Evolutionary conservation across 2,329 filamentous ascomycete species (phyloP).

Genomic region (Alternaria conjuncta): DNA sequence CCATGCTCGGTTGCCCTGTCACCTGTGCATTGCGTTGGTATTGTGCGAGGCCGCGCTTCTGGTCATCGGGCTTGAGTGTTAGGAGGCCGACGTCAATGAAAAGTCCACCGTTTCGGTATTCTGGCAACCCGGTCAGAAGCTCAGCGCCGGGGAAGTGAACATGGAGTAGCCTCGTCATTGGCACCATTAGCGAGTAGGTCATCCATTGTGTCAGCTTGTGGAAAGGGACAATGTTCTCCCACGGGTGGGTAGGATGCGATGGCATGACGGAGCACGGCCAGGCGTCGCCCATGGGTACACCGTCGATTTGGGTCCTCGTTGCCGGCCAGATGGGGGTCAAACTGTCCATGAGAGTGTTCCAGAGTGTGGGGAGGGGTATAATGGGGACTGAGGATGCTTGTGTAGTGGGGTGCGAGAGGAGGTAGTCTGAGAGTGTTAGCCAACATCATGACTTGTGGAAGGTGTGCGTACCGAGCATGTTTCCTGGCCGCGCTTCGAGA

Average conservation of each 20-base stretch:
- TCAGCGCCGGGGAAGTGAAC: constrained; percentile 83
- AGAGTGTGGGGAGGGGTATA: constrained; percentile 84
- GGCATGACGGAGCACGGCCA: constrained; percentile 91
- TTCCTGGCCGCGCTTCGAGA: constrained; percentile 81
- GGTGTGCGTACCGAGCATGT: constrained; percentile 77
- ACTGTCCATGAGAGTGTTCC: constrained; percentile 88
- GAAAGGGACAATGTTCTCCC: constrained; percentile 87
- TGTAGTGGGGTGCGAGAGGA: constrained; percentile 90
- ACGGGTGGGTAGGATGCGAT: constrained; percentile 70
- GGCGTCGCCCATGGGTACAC: constrained; percentile 86
- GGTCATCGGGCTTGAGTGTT: constrained; percentile 73
- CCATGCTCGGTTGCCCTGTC: constrained; percentile 73
- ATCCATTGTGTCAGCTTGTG: constrained; percentile 94
- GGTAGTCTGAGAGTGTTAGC: constrained; percentile 69
- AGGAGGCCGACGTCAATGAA: constrained; percentile 85
- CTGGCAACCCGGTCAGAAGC: constrained; percentile 85
- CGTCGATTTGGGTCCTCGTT: constrained; percentile 85
- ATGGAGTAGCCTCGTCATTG: constrained; percentile 80
- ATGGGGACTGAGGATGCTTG: constrained; percentile 88
- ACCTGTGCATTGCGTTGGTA: constrained; percentile 74
- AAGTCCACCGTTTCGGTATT: constrained; percentile 90
- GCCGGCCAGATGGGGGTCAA: constrained; percentile 87
- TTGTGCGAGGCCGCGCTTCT: constrained; percentile 72
- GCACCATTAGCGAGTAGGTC: constrained; percentile 90
- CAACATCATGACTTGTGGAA: constrained; percentile 3